phyloP scores from a whole-genome alignment of 495 filamentous ascomycete species.

The Viridothelium virens region DNA sequence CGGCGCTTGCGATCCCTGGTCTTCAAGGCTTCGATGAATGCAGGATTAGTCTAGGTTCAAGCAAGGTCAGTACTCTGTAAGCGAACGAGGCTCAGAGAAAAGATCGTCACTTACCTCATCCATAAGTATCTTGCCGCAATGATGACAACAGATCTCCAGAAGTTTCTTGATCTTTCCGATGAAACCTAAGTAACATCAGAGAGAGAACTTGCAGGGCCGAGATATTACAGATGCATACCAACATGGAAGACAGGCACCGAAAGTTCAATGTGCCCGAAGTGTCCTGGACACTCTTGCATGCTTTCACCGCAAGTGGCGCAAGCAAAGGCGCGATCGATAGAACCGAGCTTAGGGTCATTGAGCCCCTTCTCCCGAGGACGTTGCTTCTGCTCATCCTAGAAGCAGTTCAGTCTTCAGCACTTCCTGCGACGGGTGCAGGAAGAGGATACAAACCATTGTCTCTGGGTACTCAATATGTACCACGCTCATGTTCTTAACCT shows the following conservation, averaged over 20 bases:
- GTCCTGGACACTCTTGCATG: slow-evolving; percentile 90
- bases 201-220: not conserved
- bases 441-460: slow-evolving; percentile 63
- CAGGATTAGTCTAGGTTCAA: slow-evolving; percentile 62
- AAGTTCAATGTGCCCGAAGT: slow-evolving; percentile 97
- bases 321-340: slow-evolving; percentile 86
- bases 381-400: slow-evolving; percentile 74
- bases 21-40: slow-evolving; percentile 70
- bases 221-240: slow-evolving; percentile 37
- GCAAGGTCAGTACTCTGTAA: slow-evolving; percentile 55
- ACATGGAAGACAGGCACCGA: slow-evolving; percentile 92
- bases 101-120: slow-evolving; percentile 74
- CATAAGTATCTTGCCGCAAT: slow-evolving; percentile 89
- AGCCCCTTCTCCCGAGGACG: slow-evolving; percentile 80
- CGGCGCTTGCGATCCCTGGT: slow-evolving; percentile 85
- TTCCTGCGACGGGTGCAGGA: slow-evolving; percentile 18
- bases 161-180: slow-evolving; percentile 97
- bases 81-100: slow-evolving; percentile 30
- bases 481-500: slow-evolving; percentile 97
- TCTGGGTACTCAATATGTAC: slow-evolving; percentile 88
- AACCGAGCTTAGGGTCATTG: slow-evolving; percentile 89
- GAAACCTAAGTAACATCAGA: slow-evolving; percentile 52
- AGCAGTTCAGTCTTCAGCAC: slow-evolving; percentile 12
- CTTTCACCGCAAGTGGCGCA: slow-evolving; percentile 92
- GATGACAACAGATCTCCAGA: slow-evolving; percentile 94